Base-by-base conservation (phyloP, 2,329 filamentous ascomycete genomes). In the Pseudovirgaria hyperparasitica region DNA sequence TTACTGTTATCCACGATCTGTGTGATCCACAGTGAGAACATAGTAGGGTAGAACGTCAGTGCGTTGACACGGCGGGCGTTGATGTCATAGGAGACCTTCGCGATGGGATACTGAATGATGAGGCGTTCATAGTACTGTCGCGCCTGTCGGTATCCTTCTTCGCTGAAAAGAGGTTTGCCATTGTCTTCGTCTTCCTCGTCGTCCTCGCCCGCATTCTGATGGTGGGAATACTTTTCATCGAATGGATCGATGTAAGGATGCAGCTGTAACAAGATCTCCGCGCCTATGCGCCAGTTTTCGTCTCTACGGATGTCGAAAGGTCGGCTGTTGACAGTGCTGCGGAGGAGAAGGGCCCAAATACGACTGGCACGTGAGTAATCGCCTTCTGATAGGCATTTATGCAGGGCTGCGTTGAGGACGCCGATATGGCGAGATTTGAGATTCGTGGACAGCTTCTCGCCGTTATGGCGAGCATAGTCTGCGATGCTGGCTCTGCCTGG, bases 21-120 rank as follows among this genome's bases (percentile, higher is more conserved):
- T 48, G 82, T 86, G 27, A 93, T 68, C 70, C 90, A 87, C 23
- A 84, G 69, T 25, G 74, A 74, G 40, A 87, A 76, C 57, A 92
- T 69, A 9, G 79, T 78, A 9, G 81, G 75, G 56, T 84, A 86
- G 48, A 94, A 92, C 34, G 82, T 74, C 19, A 80, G 47, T 8
- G 81, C 73, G 37, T 72, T 78, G 22, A 76, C 55, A 3, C 63
- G 56, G 26, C 70, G 56, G 1, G 73, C 72, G 5, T 65, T 62
- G 33, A 62, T 61, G 41, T 31, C 70, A n/a, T n/a, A n/a, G n/a
- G n/a, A n/a, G 63, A 40, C 75, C 70, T 59, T 78, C 76, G 5
- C 82, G 76, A 51, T 36, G 9, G 52, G 52, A 31, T 86, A 69
- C 45, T 84, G 76, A 38, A 84, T 64, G 26, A 87, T 79, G 33